Conservation (phyloP, 2,329 filamentous ascomycete species). For the Xylaria sp. region DNA sequence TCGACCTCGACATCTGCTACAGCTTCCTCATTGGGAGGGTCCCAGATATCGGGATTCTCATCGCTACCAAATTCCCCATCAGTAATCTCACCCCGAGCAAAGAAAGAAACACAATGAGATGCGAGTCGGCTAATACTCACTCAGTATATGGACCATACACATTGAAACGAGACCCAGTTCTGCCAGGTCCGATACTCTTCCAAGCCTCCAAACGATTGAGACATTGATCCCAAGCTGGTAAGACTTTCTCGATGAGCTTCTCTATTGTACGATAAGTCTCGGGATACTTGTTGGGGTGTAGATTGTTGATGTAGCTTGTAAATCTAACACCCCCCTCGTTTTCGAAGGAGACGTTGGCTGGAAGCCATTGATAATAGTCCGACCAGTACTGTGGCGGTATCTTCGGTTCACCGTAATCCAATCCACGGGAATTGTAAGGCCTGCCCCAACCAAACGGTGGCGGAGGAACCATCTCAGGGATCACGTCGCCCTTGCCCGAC, state of each 20-base stretch:
- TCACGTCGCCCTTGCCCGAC: constrained; percentile 33
- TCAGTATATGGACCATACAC: too few species aligned
- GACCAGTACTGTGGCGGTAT: constrained; percentile 31
- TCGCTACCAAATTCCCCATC: constrained; percentile 10
- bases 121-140: too few species aligned
- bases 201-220: constrained; percentile 5
- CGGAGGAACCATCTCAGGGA: not conserved
- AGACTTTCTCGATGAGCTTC: constrained; percentile 38
- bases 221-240: constrained; percentile 47
- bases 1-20: constrained; percentile 34
- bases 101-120: too few species aligned
- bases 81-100: not conserved
- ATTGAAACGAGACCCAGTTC: not conserved
- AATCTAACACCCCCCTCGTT: constrained; percentile 35
- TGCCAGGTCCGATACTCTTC: not conserved
- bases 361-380: constrained; percentile 48
- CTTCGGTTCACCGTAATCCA: too few species aligned
- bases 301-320: constrained; percentile 50
- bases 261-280: constrained; percentile 42
- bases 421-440: not conserved
- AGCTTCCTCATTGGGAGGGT: constrained; percentile 24
- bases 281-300: constrained; percentile 41
- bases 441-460: not conserved
- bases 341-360: constrained; percentile 41
- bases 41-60: constrained; percentile 19